Conservation (phyloP, 1,284 basidiomycete species). For the Anthracocystis setariae region DNA sequence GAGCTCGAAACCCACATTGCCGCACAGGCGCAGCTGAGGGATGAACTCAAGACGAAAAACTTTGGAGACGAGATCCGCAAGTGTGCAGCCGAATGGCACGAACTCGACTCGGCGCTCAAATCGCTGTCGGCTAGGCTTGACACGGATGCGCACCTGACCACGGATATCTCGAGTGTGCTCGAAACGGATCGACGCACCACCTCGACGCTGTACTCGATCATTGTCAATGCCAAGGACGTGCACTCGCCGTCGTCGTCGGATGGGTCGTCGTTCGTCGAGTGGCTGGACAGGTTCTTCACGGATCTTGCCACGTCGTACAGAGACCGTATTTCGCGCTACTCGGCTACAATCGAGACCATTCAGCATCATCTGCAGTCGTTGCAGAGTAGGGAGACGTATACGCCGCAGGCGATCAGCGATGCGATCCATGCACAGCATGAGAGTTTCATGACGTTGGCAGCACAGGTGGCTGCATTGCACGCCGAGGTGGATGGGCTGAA, state of each 20-base stretch:
- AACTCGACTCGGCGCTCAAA: slow-evolving; percentile 55
- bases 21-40: slow-evolving; percentile 48
- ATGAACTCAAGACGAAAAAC: slow-evolving; percentile 55
- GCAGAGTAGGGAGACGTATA: slow-evolving; percentile 50
- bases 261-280: slow-evolving; percentile 53
- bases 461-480: slow-evolving; percentile 60
- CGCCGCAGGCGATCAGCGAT: slow-evolving; percentile 60
- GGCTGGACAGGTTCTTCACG: slow-evolving; percentile 58
- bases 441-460: slow-evolving; percentile 64
- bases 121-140: slow-evolving; percentile 55
- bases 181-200: slow-evolving; percentile 60
- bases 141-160: slow-evolving; percentile 41
- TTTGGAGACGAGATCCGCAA: slow-evolving; percentile 52
- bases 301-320: slow-evolving; percentile 51
- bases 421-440: slow-evolving; percentile 62
- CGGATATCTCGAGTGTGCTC: slow-evolving; percentile 40
- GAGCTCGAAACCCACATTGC: slow-evolving; percentile 59
- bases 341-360: slow-evolving; percentile 62
- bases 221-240: slow-evolving; percentile 48
- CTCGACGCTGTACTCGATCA: slow-evolving; percentile 56
- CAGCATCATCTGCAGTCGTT: slow-evolving; percentile 58
- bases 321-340: slow-evolving; percentile 57
- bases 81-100: slow-evolving; percentile 54
- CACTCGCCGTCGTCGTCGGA: slow-evolving; percentile 32
- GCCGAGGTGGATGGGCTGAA: slow-evolving; percentile 62